A percentile compares a stretch with the other conserved stretches of the same genome.
Evolutionary conservation across 2,329 filamentous ascomycete genomes (phyloP).

Genomic region (Phaeoacremonium minimum): DNA sequence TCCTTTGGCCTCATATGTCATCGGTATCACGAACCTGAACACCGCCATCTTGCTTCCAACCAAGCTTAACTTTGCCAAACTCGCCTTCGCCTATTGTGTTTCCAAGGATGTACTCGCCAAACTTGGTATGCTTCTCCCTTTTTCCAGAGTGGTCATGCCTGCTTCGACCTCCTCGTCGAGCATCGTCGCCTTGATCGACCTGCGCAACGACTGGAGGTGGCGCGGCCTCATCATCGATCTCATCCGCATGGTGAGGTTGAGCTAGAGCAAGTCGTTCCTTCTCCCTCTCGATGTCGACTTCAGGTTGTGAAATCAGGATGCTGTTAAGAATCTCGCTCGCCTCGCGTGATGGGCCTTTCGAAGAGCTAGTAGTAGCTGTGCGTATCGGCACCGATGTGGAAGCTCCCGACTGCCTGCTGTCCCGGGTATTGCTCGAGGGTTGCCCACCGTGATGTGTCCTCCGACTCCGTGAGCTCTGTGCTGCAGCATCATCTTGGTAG

Average conservation of each 20-base stretch:
- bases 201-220: conserved; percentile 39
- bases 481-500: conserved; percentile 26
- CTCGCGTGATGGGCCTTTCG: conserved; percentile 64
- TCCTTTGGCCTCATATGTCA: neutral
- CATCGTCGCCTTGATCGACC: conserved; percentile 35
- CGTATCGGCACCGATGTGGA: conserved; percentile 16
- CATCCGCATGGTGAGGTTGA: conserved; percentile 31
- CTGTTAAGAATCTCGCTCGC: conserved; percentile 76
- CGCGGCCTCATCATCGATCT: conserved; percentile 38
- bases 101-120: conserved; percentile 92
- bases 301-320: conserved; percentile 71
- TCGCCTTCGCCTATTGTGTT: conserved; percentile 97
- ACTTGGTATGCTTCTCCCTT: conserved; percentile 74
- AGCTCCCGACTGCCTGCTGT: conserved; percentile 25
- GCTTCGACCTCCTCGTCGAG: conserved; percentile 46
- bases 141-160: conserved; percentile 58
- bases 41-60: conserved; percentile 93
- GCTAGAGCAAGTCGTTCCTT: conserved; percentile 64
- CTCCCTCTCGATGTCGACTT: conserved; percentile 69
- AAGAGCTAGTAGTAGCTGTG: conserved; percentile 28
- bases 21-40: conserved; percentile 55
- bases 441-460: conserved; percentile 28
- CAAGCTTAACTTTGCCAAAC: conserved; percentile 97
- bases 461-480: conserved; percentile 31
- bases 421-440: conserved; percentile 31